These are phyloP conservation scores for Vitis amurensis DNA, from an alignment of 164 flowering plant species.

Conservation along the genomic window DNA sequence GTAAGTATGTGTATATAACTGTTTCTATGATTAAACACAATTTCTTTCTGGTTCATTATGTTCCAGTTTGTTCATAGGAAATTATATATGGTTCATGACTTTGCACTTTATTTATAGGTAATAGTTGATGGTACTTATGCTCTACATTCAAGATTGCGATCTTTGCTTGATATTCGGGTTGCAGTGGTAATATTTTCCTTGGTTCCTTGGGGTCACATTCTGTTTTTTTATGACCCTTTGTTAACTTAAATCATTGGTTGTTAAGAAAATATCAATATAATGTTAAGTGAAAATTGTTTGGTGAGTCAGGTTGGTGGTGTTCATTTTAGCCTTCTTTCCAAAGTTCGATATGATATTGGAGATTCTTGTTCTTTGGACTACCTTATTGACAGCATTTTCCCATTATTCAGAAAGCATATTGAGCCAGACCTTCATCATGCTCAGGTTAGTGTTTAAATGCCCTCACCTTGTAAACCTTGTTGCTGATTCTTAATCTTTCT, in stretches of 20 bases:
- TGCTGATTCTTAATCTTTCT: slow-evolving; percentile 13
- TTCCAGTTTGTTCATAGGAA: too few relatives aligned
- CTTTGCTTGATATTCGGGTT: slow-evolving; percentile 92
- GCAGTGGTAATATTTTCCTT: slow-evolving; percentile 72
- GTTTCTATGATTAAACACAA: not conserved
- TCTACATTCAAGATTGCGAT: slow-evolving; percentile 84
- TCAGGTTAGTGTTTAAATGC: slow-evolving; percentile 58
- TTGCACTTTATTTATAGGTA: slow-evolving; percentile 48
- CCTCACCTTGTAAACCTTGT: not conserved
- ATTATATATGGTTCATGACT: not conserved
- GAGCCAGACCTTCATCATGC: slow-evolving; percentile 99
- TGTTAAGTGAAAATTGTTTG: slow-evolving; percentile 11
- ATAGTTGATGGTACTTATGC: slow-evolving; percentile 99
- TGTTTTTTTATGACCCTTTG: slow-evolving; percentile 1
- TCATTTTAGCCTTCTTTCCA: slow-evolving; percentile 95
- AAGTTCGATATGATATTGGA: slow-evolving; percentile 93
- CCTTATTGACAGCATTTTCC: slow-evolving; percentile 97
- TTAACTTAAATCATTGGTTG: not conserved
- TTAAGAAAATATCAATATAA: slow-evolving; percentile 6
- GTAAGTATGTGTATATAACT: slow-evolving; percentile 35
- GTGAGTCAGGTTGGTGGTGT: slow-evolving; percentile 91
- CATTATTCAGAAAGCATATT: slow-evolving; percentile 94
- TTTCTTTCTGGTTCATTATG: too few relatives aligned
- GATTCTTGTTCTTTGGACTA: slow-evolving; percentile 90
- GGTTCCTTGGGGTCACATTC: not conserved